Evolutionary conservation across 306 rosid genomes (phyloP).

Genomic region (Trifolium subterraneum): DNA sequence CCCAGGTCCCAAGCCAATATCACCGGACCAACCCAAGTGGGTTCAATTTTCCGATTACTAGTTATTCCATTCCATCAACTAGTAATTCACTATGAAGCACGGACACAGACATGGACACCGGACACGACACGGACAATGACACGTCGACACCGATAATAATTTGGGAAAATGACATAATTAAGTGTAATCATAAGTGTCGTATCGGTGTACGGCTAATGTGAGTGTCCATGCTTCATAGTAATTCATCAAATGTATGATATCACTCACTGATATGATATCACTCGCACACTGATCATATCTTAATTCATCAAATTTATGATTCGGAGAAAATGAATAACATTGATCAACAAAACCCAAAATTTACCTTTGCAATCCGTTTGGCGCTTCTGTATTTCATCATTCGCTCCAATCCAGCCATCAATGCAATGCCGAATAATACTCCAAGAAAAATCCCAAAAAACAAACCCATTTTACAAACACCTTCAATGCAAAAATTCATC

Average conservation of each 20-base stretch:
- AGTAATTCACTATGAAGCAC: neutral
- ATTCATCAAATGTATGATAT: no score
- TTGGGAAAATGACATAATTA: no score
- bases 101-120: no score
- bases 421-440: conserved; percentile 69
- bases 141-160: no score
- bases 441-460: conserved; percentile 90
- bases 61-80: neutral
- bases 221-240: no score
- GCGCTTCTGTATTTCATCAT: conserved; percentile 84
- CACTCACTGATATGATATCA: conserved; percentile 13
- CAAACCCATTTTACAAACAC: conserved; percentile 75
- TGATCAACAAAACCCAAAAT: conserved; percentile 15
- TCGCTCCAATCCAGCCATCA: conserved; percentile 83
- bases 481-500: neutral
- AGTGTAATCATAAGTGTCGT: no score
- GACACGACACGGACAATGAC: no score
- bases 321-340: conserved; percentile 14
- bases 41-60: neutral
- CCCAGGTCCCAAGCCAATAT: no score
- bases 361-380: conserved; percentile 86
- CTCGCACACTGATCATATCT: conserved; percentile 33
- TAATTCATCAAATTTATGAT: conserved; percentile 24
- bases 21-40: no score
- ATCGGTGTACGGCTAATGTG: no score